Evolutionary conservation across 352 stramenopile genomes (phyloP).

Genomic region (Hyaloperonospora brassicae): DNA sequence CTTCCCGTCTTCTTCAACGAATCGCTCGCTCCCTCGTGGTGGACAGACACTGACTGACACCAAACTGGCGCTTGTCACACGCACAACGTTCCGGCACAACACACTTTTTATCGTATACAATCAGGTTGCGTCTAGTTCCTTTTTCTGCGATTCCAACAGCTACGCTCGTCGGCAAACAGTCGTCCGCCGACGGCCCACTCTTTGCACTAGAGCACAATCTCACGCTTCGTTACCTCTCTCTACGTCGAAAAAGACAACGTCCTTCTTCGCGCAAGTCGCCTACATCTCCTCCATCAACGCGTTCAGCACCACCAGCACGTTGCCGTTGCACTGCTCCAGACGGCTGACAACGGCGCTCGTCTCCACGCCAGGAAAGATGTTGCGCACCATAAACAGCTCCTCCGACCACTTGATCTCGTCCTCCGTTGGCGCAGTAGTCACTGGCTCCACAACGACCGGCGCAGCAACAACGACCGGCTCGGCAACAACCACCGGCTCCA

Average conservation of each 20-base stretch:
- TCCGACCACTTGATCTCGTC: constrained; percentile 76
- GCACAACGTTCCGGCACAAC: no score
- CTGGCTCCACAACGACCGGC: constrained; percentile 33
- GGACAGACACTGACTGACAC: no score
- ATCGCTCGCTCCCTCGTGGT: no score
- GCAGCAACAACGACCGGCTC: constrained; percentile 27
- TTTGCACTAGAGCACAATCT: constrained; percentile 11
- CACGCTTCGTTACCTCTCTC: constrained; percentile 12
- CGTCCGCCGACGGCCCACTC: no score
- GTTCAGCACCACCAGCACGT: constrained; percentile 78
- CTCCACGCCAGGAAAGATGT: constrained; percentile 66
- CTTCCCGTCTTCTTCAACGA: no score
- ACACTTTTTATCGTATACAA: no score
- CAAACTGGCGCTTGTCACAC: no score
- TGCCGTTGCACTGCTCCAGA: constrained; percentile 74
- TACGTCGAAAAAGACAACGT: constrained; percentile 13
- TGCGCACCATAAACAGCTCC: constrained; percentile 59
- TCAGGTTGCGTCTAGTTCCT: no score
- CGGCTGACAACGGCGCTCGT: constrained; percentile 39
- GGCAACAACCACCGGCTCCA: constrained; percentile 11
- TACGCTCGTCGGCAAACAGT: no score
- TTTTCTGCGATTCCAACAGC: no score
- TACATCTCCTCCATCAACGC: constrained; percentile 76
- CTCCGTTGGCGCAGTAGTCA: constrained; percentile 32
- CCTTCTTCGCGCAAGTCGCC: constrained; percentile 12